Base-by-base conservation (phyloP, 371 early-diverging fungal genomes). In the Actinomucor elegans region DNA sequence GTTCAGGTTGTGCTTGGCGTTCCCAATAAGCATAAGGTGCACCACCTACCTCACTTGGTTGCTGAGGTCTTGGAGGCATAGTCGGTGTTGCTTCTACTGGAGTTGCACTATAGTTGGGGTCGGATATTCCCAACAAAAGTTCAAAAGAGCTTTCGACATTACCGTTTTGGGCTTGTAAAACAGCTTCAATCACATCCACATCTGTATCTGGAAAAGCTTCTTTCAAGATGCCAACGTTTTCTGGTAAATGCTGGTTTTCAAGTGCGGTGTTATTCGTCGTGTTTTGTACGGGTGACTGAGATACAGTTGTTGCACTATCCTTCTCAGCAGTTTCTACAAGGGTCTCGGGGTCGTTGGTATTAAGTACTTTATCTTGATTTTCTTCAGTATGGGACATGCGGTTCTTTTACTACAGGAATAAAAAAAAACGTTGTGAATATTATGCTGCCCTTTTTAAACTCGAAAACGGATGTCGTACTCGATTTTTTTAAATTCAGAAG, bases 161-260 rank as follows among this genome's bases (percentile, higher is more conserved):
- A 40, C 62, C 65, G 33, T 59, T 45, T 42, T 72, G 68, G 4
- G 65, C 54, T 33, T 64, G 69, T 33, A 77, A 55, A 47, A 77
- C 66, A 26, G 73, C 73, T 46, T 74, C 75, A 52, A 77, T 65
- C 12, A 77, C 56, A 11, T 74, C 78, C 21, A 63, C 53, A 41
- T 77, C 78, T 26, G 66, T 62, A 50, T 66, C 66, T 17, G 75
- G 78, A 38, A 77, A 77, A 0, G 78, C 78, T 55, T 77, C 78
- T 51, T 74, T 74, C 42, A 77, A 57, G 24, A 58, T 58, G 33
- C 47, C 36, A 7, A 57, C 46, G 32, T 63, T 53, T 33, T 37
- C 55, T 2, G 55, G 34, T 35, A 58, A 12, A 21, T 35, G 4
- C 0, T n/a, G 4, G 1, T 42, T 24, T 5, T 42, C 42, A 27